These are phyloP conservation scores for Agrocybe praecox DNA, from an alignment of 768 basidiomycete species.

Conservation along the genomic window DNA sequence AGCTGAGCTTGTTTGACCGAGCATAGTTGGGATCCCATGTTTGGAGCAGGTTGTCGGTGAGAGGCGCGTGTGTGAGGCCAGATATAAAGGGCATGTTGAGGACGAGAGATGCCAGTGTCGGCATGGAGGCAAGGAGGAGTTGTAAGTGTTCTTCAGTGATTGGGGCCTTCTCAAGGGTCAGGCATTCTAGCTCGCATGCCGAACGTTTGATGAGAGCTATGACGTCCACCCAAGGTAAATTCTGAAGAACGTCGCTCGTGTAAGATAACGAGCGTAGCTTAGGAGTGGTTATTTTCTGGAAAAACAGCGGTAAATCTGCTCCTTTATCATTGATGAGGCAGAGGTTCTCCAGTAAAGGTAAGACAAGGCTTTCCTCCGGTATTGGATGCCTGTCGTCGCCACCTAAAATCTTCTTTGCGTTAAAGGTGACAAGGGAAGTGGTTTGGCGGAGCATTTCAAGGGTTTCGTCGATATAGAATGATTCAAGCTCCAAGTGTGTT, in stretches of 20 bases:
- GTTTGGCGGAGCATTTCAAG: conserved; percentile 21
- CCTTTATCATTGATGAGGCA: conserved; percentile 20
- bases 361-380: conserved; percentile 12
- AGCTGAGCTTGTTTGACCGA: conserved; percentile 5
- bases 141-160: conserved; percentile 13
- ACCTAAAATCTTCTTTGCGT: conserved; percentile 12
- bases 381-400: conserved; percentile 21
- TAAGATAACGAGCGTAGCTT: conserved; percentile 10
- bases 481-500: conserved; percentile 19
- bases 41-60: conserved; percentile 5
- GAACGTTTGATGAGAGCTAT: conserved; percentile 13
- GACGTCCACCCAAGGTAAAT: conserved; percentile 6
- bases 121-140: conserved; percentile 3
- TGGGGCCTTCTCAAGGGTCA: conserved; percentile 9
- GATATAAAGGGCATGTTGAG: conserved; percentile 7
- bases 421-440: conserved; percentile 12
- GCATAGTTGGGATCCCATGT: conserved; percentile 6
- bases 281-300: conserved; percentile 17
- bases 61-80: conserved; percentile 3
- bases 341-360: conserved; percentile 13
- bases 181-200: conserved; percentile 11
- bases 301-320: conserved; percentile 12
- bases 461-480: conserved; percentile 22
- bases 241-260: conserved; percentile 9
- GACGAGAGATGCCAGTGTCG: conserved; percentile 2